A percentile compares a stretch with the other conserved stretches of the same genome.
Evolutionary conservation across 305 asterid species (phyloP).

Genomic region (Rubia occidens): DNA sequence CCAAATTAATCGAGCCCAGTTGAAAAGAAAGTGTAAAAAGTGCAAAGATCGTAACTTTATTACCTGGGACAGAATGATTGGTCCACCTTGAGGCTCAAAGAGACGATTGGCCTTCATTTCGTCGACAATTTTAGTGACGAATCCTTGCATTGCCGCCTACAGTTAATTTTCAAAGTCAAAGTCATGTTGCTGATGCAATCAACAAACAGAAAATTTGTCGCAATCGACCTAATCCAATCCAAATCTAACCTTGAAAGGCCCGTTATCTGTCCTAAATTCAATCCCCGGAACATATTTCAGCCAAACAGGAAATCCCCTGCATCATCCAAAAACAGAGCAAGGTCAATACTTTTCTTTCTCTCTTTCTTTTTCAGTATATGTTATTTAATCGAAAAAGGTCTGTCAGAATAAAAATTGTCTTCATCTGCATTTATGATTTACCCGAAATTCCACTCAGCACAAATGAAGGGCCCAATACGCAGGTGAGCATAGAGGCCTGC

Average conservation of each 20-base stretch:
- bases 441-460: constrained; percentile 94
- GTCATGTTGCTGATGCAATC: not conserved
- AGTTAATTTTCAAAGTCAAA: constrained; percentile 13
- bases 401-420: not conserved
- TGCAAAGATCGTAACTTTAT: not conserved
- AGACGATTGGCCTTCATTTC: constrained; percentile 68
- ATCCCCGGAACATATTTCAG: constrained; percentile 65
- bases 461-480: constrained; percentile 70
- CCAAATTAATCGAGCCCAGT: constrained; percentile 1
- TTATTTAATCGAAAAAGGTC: not conserved
- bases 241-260: constrained; percentile 53
- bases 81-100: constrained; percentile 96
- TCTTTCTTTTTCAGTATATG: not conserved
- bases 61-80: constrained; percentile 87
- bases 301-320: constrained; percentile 95
- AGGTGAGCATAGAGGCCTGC: constrained; percentile 84
- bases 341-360: not conserved
- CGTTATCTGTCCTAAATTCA: constrained; percentile 65
- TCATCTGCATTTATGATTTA: constrained; percentile 11
- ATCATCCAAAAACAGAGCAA: constrained; percentile 24
- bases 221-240: not conserved
- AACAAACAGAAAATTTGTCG: not conserved
- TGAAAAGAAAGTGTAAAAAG: constrained; percentile 10
- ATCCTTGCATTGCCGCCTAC: constrained; percentile 81
- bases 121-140: constrained; percentile 56